Evolutionary conservation across 2,329 filamentous ascomycete species (phyloP).

Genomic region (Trichophyton rubrum): DNA sequence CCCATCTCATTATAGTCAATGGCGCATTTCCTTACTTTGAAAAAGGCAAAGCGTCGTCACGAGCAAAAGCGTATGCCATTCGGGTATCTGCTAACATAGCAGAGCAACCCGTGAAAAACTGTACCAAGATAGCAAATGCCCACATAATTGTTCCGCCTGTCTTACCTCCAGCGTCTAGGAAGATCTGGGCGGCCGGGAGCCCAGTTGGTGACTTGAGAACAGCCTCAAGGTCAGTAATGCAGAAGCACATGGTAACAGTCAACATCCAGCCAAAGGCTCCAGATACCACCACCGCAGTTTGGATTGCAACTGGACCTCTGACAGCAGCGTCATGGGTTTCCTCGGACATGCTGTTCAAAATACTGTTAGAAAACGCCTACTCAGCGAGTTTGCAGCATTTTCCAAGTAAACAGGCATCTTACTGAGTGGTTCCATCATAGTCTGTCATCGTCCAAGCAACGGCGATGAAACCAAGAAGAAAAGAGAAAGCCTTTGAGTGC

Average conservation of each 20-base stretch:
- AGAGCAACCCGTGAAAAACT: slow-evolving; percentile 52
- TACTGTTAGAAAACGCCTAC: too few species aligned
- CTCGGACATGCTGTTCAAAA: slow-evolving; percentile 46
- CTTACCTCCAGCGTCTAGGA: slow-evolving; percentile 48
- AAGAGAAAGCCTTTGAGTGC: slow-evolving; percentile 49
- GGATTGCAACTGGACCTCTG: slow-evolving; percentile 48
- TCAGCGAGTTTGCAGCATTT: too few species aligned
- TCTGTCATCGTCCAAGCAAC: slow-evolving; percentile 51
- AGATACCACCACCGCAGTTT: slow-evolving; percentile 47
- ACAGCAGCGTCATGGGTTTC: slow-evolving; percentile 53
- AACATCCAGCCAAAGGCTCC: slow-evolving; percentile 50
- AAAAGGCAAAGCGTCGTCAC: slow-evolving; percentile 49
- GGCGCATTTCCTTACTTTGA: slow-evolving; percentile 33
- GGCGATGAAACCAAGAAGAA: slow-evolving; percentile 43
- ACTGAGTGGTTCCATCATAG: slow-evolving; percentile 55
- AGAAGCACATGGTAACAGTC: slow-evolving; percentile 52
- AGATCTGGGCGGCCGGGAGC: slow-evolving; percentile 47
- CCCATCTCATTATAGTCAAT: not conserved
- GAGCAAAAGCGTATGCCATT: slow-evolving; percentile 50
- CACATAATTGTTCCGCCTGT: slow-evolving; percentile 48
- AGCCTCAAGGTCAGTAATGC: slow-evolving; percentile 44
- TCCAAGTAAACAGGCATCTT: slow-evolving; percentile 18
- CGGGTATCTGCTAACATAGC: slow-evolving; percentile 52
- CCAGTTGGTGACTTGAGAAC: slow-evolving; percentile 48
- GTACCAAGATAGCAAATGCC: slow-evolving; percentile 50